Evolutionary conservation across 1,284 basidiomycete species (phyloP).

Genomic region (Agroathelia rolfsii): DNA sequence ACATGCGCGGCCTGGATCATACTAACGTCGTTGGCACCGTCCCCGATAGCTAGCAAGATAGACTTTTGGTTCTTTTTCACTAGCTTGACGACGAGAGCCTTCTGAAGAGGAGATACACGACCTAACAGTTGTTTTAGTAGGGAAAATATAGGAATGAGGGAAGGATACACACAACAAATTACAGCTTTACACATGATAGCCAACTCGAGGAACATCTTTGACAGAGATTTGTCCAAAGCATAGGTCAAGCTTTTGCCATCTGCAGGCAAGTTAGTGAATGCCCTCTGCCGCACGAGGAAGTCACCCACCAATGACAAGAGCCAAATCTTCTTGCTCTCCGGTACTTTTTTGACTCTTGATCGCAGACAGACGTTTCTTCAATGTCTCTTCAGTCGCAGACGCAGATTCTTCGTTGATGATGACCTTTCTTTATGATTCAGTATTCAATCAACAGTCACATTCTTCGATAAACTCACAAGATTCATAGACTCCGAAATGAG

Average conservation of each 20-base stretch:
- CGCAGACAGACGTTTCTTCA: conserved; percentile 81
- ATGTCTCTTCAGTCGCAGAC: conserved; percentile 76
- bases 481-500: conserved; percentile 99
- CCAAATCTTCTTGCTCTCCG: conserved; percentile 91
- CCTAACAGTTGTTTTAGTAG: conserved; percentile 35
- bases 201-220: conserved; percentile 87
- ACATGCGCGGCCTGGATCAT: conserved; percentile 98
- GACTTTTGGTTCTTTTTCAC: conserved; percentile 95
- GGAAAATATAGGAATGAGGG: conserved; percentile 6
- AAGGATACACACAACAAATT: conserved; percentile 76
- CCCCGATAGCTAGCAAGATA: conserved; percentile 91
- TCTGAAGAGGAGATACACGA: conserved; percentile 96
- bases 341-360: conserved; percentile 88
- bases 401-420: conserved; percentile 90
- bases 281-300: too few relatives aligned
- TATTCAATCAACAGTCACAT: conserved; percentile 2
- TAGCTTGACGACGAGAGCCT: conserved; percentile 95
- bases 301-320: conserved; percentile 80
- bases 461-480: conserved; percentile 47
- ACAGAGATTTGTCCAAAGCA: conserved; percentile 88
- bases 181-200: conserved; percentile 98
- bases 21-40: conserved; percentile 94
- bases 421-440: conserved; percentile 40
- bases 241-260: conserved; percentile 93
- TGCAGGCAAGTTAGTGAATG: conserved; percentile 25